Conservation (phyloP, 2,329 filamentous ascomycete species). For the Scedosporium apiospermum region DNA sequence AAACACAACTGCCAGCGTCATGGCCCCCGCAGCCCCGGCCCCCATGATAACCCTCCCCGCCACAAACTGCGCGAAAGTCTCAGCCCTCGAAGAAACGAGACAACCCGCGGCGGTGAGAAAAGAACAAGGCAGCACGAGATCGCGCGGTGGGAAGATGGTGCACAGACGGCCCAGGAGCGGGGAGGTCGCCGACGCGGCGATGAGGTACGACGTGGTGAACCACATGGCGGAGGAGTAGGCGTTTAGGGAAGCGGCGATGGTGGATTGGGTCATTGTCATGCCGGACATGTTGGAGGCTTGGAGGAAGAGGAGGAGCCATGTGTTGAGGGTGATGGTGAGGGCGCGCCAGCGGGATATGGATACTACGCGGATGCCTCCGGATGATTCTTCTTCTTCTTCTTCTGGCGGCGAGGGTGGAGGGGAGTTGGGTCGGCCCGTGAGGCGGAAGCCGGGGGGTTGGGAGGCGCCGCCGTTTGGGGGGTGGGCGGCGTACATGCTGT, state of each 20-base stretch:
- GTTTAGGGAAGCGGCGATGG: constrained; percentile 65
- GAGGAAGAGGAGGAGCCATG: constrained; percentile 45
- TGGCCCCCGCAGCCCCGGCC: constrained; percentile 59
- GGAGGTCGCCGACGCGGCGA: constrained; percentile 50
- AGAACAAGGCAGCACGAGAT: constrained; percentile 54
- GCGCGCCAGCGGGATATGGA: neutral
- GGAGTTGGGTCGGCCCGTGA: too few relatives aligned
- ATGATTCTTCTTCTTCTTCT: neutral
- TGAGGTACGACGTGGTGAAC: constrained; percentile 72
- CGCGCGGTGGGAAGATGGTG: constrained; percentile 61
- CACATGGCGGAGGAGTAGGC: constrained; percentile 66
- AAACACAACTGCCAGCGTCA: constrained; percentile 65
- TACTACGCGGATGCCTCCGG: neutral
- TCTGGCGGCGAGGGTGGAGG: neutral
- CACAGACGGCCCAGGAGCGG: constrained; percentile 65
- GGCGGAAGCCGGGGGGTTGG: too few relatives aligned
- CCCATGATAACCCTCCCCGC: constrained; percentile 60
- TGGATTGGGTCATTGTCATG: constrained; percentile 71
- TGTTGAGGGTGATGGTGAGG: neutral
- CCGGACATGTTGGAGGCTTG: constrained; percentile 67
- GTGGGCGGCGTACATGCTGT: neutral
- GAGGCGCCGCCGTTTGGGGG: neutral
- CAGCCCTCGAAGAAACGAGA: constrained; percentile 53
- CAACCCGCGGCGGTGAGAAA: constrained; percentile 50
- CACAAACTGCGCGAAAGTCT: constrained; percentile 53